phyloP scores from a whole-genome alignment of 495 filamentous ascomycete species.

The Apodospora peruviana region DNA sequence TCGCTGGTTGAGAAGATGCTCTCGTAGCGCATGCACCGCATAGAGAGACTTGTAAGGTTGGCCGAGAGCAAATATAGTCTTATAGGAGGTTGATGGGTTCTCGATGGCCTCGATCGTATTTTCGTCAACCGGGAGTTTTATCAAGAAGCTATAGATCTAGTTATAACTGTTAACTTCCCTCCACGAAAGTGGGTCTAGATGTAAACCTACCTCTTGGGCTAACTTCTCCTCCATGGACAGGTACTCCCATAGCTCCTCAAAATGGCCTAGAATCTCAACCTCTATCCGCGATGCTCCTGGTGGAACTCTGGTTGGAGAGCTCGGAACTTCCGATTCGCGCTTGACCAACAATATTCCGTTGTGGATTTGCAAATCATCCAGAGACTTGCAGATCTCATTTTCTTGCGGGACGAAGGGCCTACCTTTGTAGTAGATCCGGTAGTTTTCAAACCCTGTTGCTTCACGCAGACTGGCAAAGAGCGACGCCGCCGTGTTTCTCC shows the following conservation, averaged over 20 bases:
- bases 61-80: conserved; percentile 59
- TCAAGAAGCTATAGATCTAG: conserved; percentile 69
- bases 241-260: conserved; percentile 77
- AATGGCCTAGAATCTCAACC: conserved; percentile 73
- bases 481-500: conserved; percentile 62
- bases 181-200: not conserved
- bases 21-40: conserved; percentile 58
- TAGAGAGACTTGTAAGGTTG: conserved; percentile 73
- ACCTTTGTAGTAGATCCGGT: conserved; percentile 50
- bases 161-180: conserved; percentile 18
- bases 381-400: conserved; percentile 42
- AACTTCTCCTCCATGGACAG: conserved; percentile 70
- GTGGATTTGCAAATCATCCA: conserved; percentile 53
- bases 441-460: conserved; percentile 66
- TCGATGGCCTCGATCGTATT: conserved; percentile 54
- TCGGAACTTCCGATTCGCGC: conserved; percentile 30
- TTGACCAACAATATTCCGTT: conserved; percentile 60
- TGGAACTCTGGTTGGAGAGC: conserved; percentile 25
- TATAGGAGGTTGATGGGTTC: conserved; percentile 44
- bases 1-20: conserved; percentile 32
- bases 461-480: conserved; percentile 58
- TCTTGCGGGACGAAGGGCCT: conserved; percentile 42
- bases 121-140: conserved; percentile 65
- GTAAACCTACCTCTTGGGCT: conserved; percentile 53
- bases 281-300: conserved; percentile 54